Percentiles rank a stretch among this genome's conserved stretches.
Evolutionary conservation across 768 basidiomycete species (phyloP).

Genomic region (Russula virescens): DNA sequence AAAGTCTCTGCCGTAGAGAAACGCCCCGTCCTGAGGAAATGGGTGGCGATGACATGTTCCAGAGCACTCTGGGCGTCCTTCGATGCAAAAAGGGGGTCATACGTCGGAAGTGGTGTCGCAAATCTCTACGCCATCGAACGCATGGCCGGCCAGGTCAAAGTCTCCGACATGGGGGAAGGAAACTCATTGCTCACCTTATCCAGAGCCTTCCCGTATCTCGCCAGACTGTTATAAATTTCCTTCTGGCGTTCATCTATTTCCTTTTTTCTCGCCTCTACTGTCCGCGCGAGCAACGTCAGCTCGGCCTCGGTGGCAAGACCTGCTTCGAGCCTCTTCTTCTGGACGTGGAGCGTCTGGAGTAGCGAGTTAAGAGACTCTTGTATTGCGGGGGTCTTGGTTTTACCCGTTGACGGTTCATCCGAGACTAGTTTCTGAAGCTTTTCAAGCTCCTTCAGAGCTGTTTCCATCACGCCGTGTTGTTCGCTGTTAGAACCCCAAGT

Average conservation of each 20-base stretch:
- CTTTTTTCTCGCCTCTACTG: constrained; percentile 69
- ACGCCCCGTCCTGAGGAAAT: constrained; percentile 77
- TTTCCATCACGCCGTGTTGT: constrained; percentile 49
- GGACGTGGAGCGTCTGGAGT: constrained; percentile 49
- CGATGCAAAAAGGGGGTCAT: constrained; percentile 62
- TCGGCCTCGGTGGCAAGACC: constrained; percentile 46
- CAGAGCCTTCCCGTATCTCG: constrained; percentile 75
- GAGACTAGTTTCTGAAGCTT: constrained; percentile 65
- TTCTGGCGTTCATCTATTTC: constrained; percentile 86
- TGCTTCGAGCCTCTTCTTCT: constrained; percentile 47
- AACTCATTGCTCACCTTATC: constrained; percentile 65
- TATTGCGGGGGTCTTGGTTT: constrained; percentile 48
- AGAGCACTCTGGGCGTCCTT: constrained; percentile 52
- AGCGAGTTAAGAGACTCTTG: constrained; percentile 60
- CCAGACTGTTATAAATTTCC: constrained; percentile 73
- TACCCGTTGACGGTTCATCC: constrained; percentile 35
- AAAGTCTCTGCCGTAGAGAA: constrained; percentile 74
- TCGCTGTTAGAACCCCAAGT: no score
- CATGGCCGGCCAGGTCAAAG: not conserved
- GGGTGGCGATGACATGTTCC: constrained; percentile 65
- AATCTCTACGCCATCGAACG: constrained; percentile 36
- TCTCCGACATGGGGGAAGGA: no score
- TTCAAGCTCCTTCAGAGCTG: constrained; percentile 67
- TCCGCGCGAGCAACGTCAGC: constrained; percentile 46
- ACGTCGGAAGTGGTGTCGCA: constrained; percentile 56